Evolutionary conservation across 441 rosid species (phyloP), one percentile per base, ranked within the genome.

Genomic region (Populus hybrid): DNA sequence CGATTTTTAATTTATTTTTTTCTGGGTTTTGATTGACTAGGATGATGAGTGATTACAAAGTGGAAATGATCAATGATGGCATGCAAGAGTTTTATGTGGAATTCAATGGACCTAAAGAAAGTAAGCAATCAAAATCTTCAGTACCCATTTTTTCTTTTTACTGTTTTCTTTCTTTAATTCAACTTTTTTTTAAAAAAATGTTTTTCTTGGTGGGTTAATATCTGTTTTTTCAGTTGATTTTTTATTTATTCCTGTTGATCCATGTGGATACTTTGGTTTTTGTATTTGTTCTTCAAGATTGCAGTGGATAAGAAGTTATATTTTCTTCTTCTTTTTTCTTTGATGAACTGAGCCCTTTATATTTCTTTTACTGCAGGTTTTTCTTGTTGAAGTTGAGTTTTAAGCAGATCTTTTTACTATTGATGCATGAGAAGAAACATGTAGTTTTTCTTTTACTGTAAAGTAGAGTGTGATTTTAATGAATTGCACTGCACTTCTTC

Each of bases 21-120:
- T 71, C 24, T 68, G 59, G 81, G 64, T 67, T 26, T 82, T 72
- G 42, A 26, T 79, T 59, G 63, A 65, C 35, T 87, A 92, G 97
- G 91, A 88, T 90, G 94, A 92, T 92, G 93, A 88, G 91, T 84
- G 94, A 92, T 80, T 89, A 89, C 88, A 81, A 79, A 77, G 97
- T 92, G 83, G 94, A 92, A 87, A 90, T 89, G 69, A 83, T 89
- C 79, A 86, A 92, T 76, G 97, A 92, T 70, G 90, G 89, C 70
- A 90, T 89, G 81, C 87, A 81, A 74, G 94, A 92, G 83, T 92
- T 92, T 83, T 88, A 86, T 66, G 92, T 90, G 79, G 90, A 87
- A 73, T 89, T 92, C 85, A 85, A 87, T 85, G 94, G 97, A 32
- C 97, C 97, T 5, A 90, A 90, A 88, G 94, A 89, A 71, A 92